phyloP scores from a whole-genome alignment of 768 basidiomycete genomes.

The Collybia sp. region DNA sequence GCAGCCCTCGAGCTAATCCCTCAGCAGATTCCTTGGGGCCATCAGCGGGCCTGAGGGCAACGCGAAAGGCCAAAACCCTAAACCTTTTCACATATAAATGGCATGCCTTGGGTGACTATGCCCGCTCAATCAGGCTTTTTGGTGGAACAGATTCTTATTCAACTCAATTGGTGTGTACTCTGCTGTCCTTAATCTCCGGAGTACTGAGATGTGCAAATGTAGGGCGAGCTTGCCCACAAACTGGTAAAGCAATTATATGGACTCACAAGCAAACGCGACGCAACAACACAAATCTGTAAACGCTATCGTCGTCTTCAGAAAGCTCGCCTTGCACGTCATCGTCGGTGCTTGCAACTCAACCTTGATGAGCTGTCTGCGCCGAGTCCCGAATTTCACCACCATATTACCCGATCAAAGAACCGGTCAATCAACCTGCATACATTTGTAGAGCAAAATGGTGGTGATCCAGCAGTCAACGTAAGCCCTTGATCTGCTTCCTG shows the following conservation, averaged over 20 bases:
- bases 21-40: background rate
- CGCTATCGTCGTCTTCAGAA: slow-evolving; percentile 1
- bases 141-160: slow-evolving; percentile 35
- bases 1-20: slow-evolving; percentile 1
- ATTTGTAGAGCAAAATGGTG: slow-evolving; percentile 4
- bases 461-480: slow-evolving; percentile 5
- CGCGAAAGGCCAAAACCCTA: slow-evolving; percentile 5
- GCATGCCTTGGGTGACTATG: slow-evolving; percentile 34
- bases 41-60: background rate
- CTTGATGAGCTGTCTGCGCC: background rate
- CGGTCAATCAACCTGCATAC: slow-evolving; percentile 10
- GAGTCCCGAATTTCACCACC: slow-evolving; percentile 3
- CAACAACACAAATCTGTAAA: slow-evolving; percentile 23
- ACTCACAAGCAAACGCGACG: slow-evolving; percentile 27
- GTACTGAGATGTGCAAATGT: too few species aligned
- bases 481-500: slow-evolving; percentile 28
- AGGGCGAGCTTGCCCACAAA: slow-evolving; percentile 41
- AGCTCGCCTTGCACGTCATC: background rate
- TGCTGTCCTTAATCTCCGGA: too few species aligned
- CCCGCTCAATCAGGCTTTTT: slow-evolving; percentile 16
- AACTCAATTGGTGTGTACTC: slow-evolving; percentile 29
- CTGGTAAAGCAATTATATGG: slow-evolving; percentile 31
- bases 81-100: slow-evolving; percentile 31
- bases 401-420: slow-evolving; percentile 14
- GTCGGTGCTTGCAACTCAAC: background rate